A percentile compares a stretch with the other conserved stretches of the same genome.
phyloP scores from a whole-genome alignment of 768 basidiomycete species.

The Phanerodontia chrysosporium region DNA sequence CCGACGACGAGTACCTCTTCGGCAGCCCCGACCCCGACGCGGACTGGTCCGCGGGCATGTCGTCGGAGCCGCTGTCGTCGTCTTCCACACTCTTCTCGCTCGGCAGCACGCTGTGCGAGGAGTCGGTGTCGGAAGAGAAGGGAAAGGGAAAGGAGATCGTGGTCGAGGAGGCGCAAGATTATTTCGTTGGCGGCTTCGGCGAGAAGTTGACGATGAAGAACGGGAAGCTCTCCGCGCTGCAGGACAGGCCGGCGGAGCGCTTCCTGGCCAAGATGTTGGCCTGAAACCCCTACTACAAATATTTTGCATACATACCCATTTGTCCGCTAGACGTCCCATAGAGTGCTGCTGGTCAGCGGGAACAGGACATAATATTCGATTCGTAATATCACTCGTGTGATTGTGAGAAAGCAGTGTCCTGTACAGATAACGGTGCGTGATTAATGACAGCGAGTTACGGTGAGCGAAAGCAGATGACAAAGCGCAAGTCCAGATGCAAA shows the following conservation, averaged over 20 bases:
- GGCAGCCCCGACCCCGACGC: slow-evolving; percentile 7
- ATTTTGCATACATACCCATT: not conserved
- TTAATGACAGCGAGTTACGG: not conserved
- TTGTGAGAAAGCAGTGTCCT: not conserved
- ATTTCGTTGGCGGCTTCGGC: not conserved
- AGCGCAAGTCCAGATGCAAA: not conserved
- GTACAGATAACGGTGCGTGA: not conserved
- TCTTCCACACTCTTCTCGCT: not conserved
- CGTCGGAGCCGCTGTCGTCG: not conserved
- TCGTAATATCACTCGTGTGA: not conserved
- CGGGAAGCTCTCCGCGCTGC: not conserved
- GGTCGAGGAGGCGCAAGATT: not conserved
- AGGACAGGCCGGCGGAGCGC: not conserved
- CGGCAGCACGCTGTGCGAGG: not conserved
- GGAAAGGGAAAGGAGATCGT: not conserved
- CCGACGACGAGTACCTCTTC: slow-evolving; percentile 5
- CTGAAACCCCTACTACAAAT: not conserved
- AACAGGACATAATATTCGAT: not conserved
- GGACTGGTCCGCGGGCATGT: not conserved
- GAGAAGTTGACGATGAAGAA: not conserved
- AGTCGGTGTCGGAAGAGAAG: not conserved
- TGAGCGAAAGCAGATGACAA: not conserved
- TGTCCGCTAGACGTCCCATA: not conserved
- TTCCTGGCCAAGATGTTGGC: slow-evolving; percentile 1
- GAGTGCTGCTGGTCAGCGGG: not conserved